A percentile compares a stretch with the other conserved stretches of the same genome.
Conservation (phyloP, 306 rosid species). For the Cucurbita argyrosperma region DNA sequence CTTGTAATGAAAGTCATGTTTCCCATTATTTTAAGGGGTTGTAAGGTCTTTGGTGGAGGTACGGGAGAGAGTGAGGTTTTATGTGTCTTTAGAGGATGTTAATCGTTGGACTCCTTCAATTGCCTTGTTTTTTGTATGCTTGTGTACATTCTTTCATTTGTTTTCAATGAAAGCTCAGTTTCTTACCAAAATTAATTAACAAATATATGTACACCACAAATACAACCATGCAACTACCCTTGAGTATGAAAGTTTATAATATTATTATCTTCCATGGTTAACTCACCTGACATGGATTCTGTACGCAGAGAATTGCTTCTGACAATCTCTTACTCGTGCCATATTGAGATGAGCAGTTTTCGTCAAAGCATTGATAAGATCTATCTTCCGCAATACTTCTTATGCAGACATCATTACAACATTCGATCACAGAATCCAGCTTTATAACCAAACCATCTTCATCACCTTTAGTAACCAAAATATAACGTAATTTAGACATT, state of each 20-base stretch:
- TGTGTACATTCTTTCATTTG: no score
- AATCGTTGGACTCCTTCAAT: no score
- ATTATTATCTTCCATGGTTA: not conserved
- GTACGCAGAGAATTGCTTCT: conserved; percentile 28
- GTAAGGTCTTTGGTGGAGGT: no score
- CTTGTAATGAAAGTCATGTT: not conserved
- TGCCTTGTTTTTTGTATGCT: no score
- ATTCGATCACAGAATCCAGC: conserved; percentile 57
- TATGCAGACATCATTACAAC: conserved; percentile 31
- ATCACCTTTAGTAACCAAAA: conserved; percentile 28
- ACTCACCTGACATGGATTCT: conserved; percentile 53
- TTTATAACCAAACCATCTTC: conserved; percentile 40
- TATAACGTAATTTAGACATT: not conserved
- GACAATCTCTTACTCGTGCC: conserved; percentile 35
- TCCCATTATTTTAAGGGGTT: not conserved
- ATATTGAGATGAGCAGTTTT: conserved; percentile 17
- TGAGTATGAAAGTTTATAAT: not conserved
- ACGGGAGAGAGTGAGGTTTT: no score
- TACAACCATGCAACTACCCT: not conserved
- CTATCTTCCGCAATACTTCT: conserved; percentile 22
- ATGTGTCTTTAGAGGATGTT: no score
- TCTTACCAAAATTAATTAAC: no score
- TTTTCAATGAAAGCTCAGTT: no score
- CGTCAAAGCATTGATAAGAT: conserved; percentile 15
- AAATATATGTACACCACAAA: not conserved